These are phyloP conservation scores for Calonectria crousiana DNA, from an alignment of 2,329 filamentous ascomycete genomes.

Conservation along the genomic window DNA sequence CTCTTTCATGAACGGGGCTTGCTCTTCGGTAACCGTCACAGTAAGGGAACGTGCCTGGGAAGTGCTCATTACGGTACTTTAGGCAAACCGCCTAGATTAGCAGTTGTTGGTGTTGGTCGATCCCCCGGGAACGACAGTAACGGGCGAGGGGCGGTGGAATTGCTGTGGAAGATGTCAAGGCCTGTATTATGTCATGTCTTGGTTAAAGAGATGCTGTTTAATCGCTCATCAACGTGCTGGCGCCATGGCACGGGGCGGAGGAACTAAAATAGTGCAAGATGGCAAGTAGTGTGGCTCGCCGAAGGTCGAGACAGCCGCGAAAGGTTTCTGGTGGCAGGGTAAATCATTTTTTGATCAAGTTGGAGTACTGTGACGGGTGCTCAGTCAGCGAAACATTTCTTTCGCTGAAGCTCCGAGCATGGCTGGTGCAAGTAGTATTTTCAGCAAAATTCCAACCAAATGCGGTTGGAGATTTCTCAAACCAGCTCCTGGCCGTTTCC, in stretches of 20 bases:
- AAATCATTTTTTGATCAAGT: not conserved
- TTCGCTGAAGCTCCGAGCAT: too few species aligned
- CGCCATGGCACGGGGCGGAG: not conserved
- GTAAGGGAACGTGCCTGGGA: not conserved
- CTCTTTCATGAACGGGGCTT: not conserved
- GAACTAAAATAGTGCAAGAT: not conserved
- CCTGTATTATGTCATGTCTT: not conserved
- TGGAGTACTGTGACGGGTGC: too few species aligned
- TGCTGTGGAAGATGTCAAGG: not conserved
- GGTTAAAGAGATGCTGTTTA: not conserved
- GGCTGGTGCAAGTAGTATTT: too few species aligned
- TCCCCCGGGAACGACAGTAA: too few species aligned
- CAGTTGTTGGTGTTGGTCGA: too few species aligned
- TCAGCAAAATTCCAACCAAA: not conserved
- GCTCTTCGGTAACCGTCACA: not conserved
- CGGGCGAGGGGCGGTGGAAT: not conserved
- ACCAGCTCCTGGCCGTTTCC: too few species aligned
- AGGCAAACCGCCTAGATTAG: not conserved
- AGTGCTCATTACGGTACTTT: not conserved
- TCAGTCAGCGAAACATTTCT: not conserved
- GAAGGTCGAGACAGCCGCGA: not conserved
- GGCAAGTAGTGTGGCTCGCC: not conserved
- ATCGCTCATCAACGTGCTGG: not conserved
- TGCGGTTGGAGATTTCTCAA: not conserved
- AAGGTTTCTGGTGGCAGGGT: not conserved